These are phyloP conservation scores for Manihot esculenta DNA, from an alignment of 441 rosid genomes.

Conservation along the genomic window DNA sequence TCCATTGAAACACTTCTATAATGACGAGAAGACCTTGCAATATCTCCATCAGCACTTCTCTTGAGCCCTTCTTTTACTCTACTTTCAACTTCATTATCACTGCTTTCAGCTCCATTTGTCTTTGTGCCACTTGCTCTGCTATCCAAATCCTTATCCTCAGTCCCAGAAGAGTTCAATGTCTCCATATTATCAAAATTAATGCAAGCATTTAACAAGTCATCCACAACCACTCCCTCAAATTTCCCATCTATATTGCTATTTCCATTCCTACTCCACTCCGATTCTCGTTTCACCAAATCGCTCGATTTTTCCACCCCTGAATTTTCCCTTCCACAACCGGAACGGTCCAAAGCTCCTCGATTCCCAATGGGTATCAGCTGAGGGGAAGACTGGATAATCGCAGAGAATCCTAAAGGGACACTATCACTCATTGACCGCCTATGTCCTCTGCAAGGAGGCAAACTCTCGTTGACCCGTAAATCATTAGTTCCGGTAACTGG, in stretches of 20 bases:
- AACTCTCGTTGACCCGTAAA: constrained; percentile 46
- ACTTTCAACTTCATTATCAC: constrained; percentile 90
- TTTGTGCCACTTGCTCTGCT: constrained; percentile 80
- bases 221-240: constrained; percentile 69
- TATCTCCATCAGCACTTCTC: constrained; percentile 70
- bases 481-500: constrained; percentile 16
- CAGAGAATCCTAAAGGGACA: constrained; percentile 52
- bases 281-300: constrained; percentile 68
- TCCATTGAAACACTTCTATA: constrained; percentile 90
- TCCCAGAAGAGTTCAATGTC: constrained; percentile 69
- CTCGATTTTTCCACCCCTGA: constrained; percentile 42
- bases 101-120: constrained; percentile 73
- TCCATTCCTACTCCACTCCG: constrained; percentile 40
- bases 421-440: constrained; percentile 80
- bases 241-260: constrained; percentile 52
- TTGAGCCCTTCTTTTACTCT: constrained; percentile 63
- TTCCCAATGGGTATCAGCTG: constrained; percentile 51
- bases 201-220: constrained; percentile 77
- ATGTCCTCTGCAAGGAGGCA: constrained; percentile 81
- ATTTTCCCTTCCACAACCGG: constrained; percentile 47
- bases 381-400: constrained; percentile 48
- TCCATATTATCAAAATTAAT: constrained; percentile 88
- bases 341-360: constrained; percentile 37
- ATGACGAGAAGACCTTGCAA: constrained; percentile 62
- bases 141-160: constrained; percentile 78